Conservation (phyloP, 805 yeast species). For the Lipomyces spencermartinsiae region DNA sequence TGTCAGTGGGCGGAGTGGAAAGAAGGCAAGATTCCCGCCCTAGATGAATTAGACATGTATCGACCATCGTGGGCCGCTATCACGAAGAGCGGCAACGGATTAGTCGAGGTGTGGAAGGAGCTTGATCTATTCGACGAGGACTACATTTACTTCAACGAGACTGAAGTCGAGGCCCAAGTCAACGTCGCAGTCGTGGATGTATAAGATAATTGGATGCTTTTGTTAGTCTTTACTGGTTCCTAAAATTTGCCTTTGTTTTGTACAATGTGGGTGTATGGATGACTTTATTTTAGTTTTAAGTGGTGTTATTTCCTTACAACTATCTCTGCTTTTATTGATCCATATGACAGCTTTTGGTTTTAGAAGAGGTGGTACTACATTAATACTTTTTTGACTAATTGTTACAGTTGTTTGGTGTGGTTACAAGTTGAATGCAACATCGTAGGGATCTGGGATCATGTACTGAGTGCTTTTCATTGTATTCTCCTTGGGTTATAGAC, state of each 20-base stretch:
- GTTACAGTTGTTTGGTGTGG: neutral
- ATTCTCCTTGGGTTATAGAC: constrained; percentile 9
- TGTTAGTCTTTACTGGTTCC: neutral
- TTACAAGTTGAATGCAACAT: neutral
- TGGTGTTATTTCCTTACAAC: neutral
- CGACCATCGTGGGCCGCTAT: constrained; percentile 69
- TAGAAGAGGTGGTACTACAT: neutral
- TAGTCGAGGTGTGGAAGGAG: constrained; percentile 63
- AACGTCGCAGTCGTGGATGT: neutral
- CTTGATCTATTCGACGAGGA: constrained; percentile 50
- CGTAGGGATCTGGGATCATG: neutral
- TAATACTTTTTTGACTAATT: neutral
- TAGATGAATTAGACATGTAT: constrained; percentile 69
- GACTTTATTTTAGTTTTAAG: neutral
- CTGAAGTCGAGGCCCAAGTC: neutral
- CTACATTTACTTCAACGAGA: constrained; percentile 5
- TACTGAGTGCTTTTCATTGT: neutral
- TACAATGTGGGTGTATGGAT: constrained; percentile 5
- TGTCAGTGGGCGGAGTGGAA: constrained; percentile 85
- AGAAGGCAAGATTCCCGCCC: constrained; percentile 67
- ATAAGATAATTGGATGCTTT: neutral
- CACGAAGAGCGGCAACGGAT: constrained; percentile 68
- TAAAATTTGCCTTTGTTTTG: neutral
- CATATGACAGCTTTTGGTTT: neutral
- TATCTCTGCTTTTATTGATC: neutral